These are phyloP conservation scores for Thielaviopsis ethacetica DNA, from an alignment of 2,329 filamentous ascomycete genomes.

Conservation along the genomic window DNA sequence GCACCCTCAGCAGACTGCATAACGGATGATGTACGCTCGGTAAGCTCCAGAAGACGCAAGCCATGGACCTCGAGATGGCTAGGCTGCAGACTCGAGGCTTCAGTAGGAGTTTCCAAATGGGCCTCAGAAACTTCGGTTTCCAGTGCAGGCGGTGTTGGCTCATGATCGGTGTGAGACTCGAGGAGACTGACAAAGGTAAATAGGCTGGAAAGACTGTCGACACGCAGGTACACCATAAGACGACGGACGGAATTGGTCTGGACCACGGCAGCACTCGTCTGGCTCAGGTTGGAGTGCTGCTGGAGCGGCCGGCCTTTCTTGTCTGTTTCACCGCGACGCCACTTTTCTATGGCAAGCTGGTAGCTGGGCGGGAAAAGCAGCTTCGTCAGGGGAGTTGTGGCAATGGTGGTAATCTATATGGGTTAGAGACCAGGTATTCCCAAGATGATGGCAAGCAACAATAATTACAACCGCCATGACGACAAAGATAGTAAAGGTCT, in stretches of 20 bases:
- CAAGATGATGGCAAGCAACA: neutral
- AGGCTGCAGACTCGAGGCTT: neutral
- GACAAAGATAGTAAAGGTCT: conserved; percentile 86
- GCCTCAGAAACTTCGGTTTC: neutral
- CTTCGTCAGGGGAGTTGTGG: conserved; percentile 61
- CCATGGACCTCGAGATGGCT: conserved; percentile 59
- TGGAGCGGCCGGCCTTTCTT: conserved; percentile 43
- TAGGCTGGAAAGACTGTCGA: conserved; percentile 69
- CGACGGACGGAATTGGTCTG: conserved; percentile 30
- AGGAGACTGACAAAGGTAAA: conserved; percentile 72
- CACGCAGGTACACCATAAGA: conserved; percentile 63
- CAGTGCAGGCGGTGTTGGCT: neutral
- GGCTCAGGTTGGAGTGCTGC: conserved; percentile 17
- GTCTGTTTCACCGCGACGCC: conserved; percentile 74
- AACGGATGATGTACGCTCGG: conserved; percentile 83
- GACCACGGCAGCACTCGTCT: conserved; percentile 11
- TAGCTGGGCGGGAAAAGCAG: conserved; percentile 55
- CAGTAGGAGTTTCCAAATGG: conserved; percentile 4
- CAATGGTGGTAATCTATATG: conserved; percentile 61
- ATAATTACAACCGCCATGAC: conserved; percentile 52
- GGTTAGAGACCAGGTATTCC: neutral
- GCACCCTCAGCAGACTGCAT: conserved; percentile 82
- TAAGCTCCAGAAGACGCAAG: conserved; percentile 71
- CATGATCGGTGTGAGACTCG: conserved; percentile 18
- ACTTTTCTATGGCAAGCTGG: conserved; percentile 33